Conservation (phyloP, 768 basidiomycete genomes). For the Tricholoma terreum region DNA sequence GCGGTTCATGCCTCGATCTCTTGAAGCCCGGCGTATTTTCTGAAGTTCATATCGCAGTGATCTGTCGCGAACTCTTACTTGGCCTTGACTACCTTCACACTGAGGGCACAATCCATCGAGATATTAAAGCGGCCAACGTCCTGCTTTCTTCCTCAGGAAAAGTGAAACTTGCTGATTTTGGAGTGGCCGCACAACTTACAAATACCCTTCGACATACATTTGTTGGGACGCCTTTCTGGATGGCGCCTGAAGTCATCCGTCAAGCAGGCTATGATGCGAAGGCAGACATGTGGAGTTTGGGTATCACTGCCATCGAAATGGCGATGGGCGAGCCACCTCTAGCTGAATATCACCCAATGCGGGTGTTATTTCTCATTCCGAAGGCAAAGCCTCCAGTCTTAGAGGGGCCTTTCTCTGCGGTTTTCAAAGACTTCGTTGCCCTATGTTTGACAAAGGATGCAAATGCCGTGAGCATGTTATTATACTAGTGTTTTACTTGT, state of each 20-base stretch:
- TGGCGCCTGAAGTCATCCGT: slow-evolving; percentile 98
- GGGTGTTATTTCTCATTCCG: slow-evolving; percentile 95
- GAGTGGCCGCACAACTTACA: slow-evolving; percentile 96
- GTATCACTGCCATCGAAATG: slow-evolving; percentile 98
- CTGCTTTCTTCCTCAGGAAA: slow-evolving; percentile 86
- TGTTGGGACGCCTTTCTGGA: slow-evolving; percentile 97
- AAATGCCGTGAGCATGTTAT: slow-evolving; percentile 47
- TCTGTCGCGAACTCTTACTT: slow-evolving; percentile 88
- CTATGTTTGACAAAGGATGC: slow-evolving; percentile 94
- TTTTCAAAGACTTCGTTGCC: slow-evolving; percentile 92
- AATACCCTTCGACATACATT: slow-evolving; percentile 94
- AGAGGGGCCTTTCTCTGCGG: slow-evolving; percentile 78
- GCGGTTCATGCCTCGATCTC: slow-evolving; percentile 97
- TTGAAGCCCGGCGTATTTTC: slow-evolving; percentile 89
- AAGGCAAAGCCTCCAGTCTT: slow-evolving; percentile 92
- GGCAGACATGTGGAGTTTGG: slow-evolving; percentile 97
- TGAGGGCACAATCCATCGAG: slow-evolving; percentile 95
- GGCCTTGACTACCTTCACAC: slow-evolving; percentile 96
- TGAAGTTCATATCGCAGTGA: slow-evolving; percentile 92
- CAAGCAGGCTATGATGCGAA: slow-evolving; percentile 95
- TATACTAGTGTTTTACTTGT: not conserved
- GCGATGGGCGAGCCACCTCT: slow-evolving; percentile 96
- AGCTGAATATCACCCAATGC: slow-evolving; percentile 98
- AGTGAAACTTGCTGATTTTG: slow-evolving; percentile 98
- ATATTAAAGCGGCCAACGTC: slow-evolving; percentile 98